A percentile compares a stretch with the other conserved stretches of the same genome.
phyloP scores from a whole-genome alignment of 2,329 filamentous ascomycete species.

The Tothia fuscella region DNA sequence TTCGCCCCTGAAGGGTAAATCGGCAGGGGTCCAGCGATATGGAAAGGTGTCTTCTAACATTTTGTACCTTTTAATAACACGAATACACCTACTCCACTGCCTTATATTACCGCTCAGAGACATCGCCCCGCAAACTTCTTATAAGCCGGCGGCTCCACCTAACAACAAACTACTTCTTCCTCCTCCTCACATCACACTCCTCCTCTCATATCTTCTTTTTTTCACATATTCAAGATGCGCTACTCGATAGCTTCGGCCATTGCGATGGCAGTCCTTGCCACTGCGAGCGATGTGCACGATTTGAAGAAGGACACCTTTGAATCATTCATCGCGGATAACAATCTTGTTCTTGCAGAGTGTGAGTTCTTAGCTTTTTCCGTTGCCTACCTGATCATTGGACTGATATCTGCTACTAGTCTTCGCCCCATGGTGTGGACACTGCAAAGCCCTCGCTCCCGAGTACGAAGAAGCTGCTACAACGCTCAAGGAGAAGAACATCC shows the following conservation, averaged over 20 bases:
- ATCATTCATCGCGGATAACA: slow-evolving; percentile 72
- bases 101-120: too few species aligned
- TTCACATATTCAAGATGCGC: neutral
- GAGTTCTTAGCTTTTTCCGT: slow-evolving; percentile 27
- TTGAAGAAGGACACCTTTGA: slow-evolving; percentile 81
- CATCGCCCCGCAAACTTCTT: too few species aligned
- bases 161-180: too few species aligned
- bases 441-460: slow-evolving; percentile 92
- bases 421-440: slow-evolving; percentile 89
- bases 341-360: slow-evolving; percentile 92
- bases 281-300: slow-evolving; percentile 68
- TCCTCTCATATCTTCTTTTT: neutral
- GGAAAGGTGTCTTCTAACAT: too few species aligned
- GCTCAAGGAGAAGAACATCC: slow-evolving; percentile 80
- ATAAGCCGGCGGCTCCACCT: too few species aligned
- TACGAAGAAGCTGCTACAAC: slow-evolving; percentile 78
- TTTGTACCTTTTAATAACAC: too few species aligned
- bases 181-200: neutral
- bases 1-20: too few species aligned
- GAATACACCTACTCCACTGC: too few species aligned
- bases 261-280: slow-evolving; percentile 41
- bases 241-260: slow-evolving; percentile 1
- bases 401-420: slow-evolving; percentile 52
- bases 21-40: too few species aligned
- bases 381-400: slow-evolving; percentile 13